Base-by-base conservation (phyloP, 306 rosid species). In the Ziziphus jujuba region DNA sequence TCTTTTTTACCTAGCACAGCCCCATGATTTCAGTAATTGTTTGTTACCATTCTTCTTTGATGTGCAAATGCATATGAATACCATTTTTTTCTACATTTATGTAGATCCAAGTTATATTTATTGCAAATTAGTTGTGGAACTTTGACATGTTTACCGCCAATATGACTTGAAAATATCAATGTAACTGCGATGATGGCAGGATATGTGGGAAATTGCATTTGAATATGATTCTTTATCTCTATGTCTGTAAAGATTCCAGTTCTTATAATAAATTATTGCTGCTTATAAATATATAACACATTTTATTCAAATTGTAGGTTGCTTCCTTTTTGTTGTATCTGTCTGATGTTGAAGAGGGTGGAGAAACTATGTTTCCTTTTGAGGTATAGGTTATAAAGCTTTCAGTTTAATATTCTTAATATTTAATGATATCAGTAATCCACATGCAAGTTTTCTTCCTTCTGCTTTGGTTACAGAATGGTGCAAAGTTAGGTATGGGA, bases 361-460 rank as follows among this genome's bases (percentile, higher is more conserved):
- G 95, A 66, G 89, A 85, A 71, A 88, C 95, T 56, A 75, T 85
- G 91, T 88, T 88, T 60, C 95, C 91, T 72, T 85, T 51, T 63
- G 95, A 88, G 89, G 95, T 88, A 55, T 15, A 7, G 47, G 51
- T 53, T 12, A 28, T 21, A 14, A 44, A 63, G 50, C 33, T 56
- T 33, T 24, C 9, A 34, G 4, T 12, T 22, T 35, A 21, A 55
- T 40, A n/a, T n/a, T 19, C 3, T 44, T 69, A 24, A 40, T 31
- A 31, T 31, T 61, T 61, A 31, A 51, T n/a, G 7, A 6, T 45
- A 63, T n/a, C 14, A 53, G 56, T 56, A 59, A 22, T 66, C 25
- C 50, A 55, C 64, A 31, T 65, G 33, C 44, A 50, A 21, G 71
- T 44, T 23, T 51, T 57, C 72, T 67, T 44, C n/a, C 17, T 12